A percentile compares a stretch with the other conserved stretches of the same genome.
Evolutionary conservation across 108 stramenopile genomes (phyloP).

Genomic region (Discostella pseudostelligera): DNA sequence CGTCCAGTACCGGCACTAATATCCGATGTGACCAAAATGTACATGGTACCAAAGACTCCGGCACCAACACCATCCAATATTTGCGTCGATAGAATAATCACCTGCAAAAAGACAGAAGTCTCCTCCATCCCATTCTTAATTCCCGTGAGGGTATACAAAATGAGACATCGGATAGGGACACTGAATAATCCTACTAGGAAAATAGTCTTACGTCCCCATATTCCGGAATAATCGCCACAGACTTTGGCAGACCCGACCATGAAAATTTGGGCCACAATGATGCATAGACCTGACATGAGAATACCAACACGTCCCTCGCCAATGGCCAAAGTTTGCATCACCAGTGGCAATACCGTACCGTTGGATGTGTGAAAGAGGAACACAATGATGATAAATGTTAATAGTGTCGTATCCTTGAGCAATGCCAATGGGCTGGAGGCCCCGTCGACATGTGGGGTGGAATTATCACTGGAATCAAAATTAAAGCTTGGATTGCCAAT

Average conservation of each 20-base stretch:
- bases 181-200: slow-evolving; percentile 79
- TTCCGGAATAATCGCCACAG: slow-evolving; percentile 78
- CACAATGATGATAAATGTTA: slow-evolving; percentile 70
- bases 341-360: slow-evolving; percentile 83
- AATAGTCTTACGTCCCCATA: slow-evolving; percentile 76
- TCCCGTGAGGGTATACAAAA: slow-evolving; percentile 56
- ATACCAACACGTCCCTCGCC: slow-evolving; percentile 74
- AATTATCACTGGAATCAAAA: slow-evolving; percentile 28
- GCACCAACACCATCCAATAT: slow-evolving; percentile 88
- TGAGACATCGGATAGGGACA: slow-evolving; percentile 80
- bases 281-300: slow-evolving; percentile 83
- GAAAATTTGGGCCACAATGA: slow-evolving; percentile 80
- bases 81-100: slow-evolving; percentile 82
- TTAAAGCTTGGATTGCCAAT: slow-evolving; percentile 62
- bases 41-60: slow-evolving; percentile 89
- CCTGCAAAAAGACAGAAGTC: slow-evolving; percentile 43
- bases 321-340: slow-evolving; percentile 87
- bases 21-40: slow-evolving; percentile 88
- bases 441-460: neutral
- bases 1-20: slow-evolving; percentile 84
- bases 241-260: slow-evolving; percentile 81
- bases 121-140: slow-evolving; percentile 44
- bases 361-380: slow-evolving; percentile 87
- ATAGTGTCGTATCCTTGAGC: slow-evolving; percentile 72
- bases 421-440: slow-evolving; percentile 73